These are phyloP conservation scores for Conringia planisiliqua DNA, from an alignment of 345 rosid genomes.

Conservation along the genomic window DNA sequence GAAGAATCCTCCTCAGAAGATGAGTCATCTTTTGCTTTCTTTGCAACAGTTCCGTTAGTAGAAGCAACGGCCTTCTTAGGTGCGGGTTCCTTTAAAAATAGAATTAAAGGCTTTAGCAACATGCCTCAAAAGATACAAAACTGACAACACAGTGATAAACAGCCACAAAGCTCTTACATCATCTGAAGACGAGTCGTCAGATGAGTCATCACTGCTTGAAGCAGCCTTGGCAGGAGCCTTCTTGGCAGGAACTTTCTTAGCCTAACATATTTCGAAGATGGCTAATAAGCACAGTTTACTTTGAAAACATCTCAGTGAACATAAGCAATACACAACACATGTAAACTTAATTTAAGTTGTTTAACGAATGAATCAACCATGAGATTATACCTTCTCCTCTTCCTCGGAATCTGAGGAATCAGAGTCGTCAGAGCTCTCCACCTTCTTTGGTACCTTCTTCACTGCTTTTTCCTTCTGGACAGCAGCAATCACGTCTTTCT, in stretches of 20 bases:
- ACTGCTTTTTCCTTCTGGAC: slow-evolving; percentile 44
- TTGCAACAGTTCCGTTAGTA: slow-evolving; percentile 43
- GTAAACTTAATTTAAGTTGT: background rate
- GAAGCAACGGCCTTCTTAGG: slow-evolving; percentile 35
- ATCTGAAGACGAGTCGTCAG: slow-evolving; percentile 33
- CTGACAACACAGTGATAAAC: background rate
- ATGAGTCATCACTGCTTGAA: slow-evolving; percentile 39
- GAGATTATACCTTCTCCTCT: slow-evolving; percentile 43
- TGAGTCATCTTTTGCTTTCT: slow-evolving; percentile 45
- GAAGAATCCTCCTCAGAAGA: slow-evolving; percentile 52
- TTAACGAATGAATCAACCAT: background rate
- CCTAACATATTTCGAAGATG: background rate
- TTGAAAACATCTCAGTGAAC: background rate
- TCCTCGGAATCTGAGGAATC: slow-evolving; percentile 68
- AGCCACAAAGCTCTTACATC: slow-evolving; percentile 9
- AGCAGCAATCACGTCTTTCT: slow-evolving; percentile 48
- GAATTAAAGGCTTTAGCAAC: background rate
- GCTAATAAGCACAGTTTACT: background rate
- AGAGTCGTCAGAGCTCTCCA: slow-evolving; percentile 42
- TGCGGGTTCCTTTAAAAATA: slow-evolving; percentile 37
- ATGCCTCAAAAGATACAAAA: background rate
- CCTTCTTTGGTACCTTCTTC: slow-evolving; percentile 49
- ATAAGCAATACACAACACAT: background rate
- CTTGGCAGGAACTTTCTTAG: slow-evolving; percentile 38
- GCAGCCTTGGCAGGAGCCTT: slow-evolving; percentile 27